Evolutionary conservation across 2,329 filamentous ascomycete genomes (phyloP).

Genomic region (Plectosphaerella plurivora): DNA sequence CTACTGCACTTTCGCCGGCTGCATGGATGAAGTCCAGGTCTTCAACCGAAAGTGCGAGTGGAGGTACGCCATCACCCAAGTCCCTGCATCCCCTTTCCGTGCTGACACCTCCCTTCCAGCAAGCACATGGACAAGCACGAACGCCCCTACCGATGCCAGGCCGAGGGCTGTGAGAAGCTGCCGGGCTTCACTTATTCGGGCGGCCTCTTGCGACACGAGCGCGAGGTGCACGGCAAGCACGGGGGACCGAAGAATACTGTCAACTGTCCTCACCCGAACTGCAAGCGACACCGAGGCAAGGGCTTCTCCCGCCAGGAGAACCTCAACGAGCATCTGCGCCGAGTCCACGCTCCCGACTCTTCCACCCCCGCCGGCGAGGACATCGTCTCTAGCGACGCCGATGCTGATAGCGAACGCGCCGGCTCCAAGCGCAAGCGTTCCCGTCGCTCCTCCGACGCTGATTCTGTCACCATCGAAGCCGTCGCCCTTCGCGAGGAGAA

Average conservation of each 20-base stretch:
- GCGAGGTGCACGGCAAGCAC: constrained; percentile 89
- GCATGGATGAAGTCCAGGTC: constrained; percentile 56
- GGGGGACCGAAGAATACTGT: constrained; percentile 83
- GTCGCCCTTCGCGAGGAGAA: constrained; percentile 58
- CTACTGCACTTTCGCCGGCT: constrained; percentile 68
- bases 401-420: constrained; percentile 33
- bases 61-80: constrained; percentile 62
- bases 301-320: constrained; percentile 94
- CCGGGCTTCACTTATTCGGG: constrained; percentile 94
- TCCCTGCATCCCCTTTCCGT: constrained; percentile 12
- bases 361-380: constrained; percentile 27
- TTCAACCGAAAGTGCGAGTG: constrained; percentile 89
- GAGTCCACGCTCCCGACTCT: constrained; percentile 67
- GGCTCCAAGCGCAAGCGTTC: constrained; percentile 30
- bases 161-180: constrained; percentile 82
- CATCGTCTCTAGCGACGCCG: constrained; percentile 40
- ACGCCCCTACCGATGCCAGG: constrained; percentile 80
- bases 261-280: constrained; percentile 80
- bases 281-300: constrained; percentile 83
- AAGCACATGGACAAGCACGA: constrained; percentile 99
- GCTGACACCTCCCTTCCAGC: constrained; percentile 37
- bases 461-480: constrained; percentile 32
- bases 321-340: constrained; percentile 84
- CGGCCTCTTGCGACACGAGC: constrained; percentile 81
- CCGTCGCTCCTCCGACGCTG: constrained; percentile 37